phyloP scores from a whole-genome alignment of 1,284 basidiomycete species.

The Coriolopsis trogii region DNA sequence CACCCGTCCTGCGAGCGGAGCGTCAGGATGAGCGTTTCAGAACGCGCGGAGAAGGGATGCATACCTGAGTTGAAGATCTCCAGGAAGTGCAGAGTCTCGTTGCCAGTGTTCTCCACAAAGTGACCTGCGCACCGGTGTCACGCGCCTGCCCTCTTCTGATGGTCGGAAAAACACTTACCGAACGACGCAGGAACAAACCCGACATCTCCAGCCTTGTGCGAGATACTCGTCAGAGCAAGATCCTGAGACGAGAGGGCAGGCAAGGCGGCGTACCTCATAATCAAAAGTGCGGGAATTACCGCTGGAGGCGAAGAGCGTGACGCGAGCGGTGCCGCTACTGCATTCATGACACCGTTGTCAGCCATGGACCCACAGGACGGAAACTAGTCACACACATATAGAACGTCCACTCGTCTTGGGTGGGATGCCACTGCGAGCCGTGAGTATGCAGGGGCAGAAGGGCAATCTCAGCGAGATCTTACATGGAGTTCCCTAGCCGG shows the following conservation, averaged over 20 bases:
- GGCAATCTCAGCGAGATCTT: too few relatives aligned
- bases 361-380: neutral
- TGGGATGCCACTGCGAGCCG: constrained; percentile 67
- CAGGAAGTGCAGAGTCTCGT: constrained; percentile 61
- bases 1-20: constrained; percentile 45
- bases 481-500: constrained; percentile 34
- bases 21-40: neutral
- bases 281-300: constrained; percentile 71
- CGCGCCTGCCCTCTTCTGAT: neutral
- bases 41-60: constrained; percentile 7
- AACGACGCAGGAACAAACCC: constrained; percentile 63
- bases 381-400: constrained; percentile 39
- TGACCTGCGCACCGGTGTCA: constrained; percentile 44
- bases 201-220: constrained; percentile 63
- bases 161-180: constrained; percentile 36
- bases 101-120: constrained; percentile 74
- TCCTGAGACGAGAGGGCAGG: neutral
- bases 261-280: constrained; percentile 46
- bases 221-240: constrained; percentile 5
- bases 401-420: constrained; percentile 69
- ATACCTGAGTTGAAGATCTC: constrained; percentile 66
- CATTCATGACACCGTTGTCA: neutral
- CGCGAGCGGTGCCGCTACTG: constrained; percentile 59
- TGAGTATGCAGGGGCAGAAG: too few relatives aligned
- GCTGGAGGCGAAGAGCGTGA: constrained; percentile 66